Base-by-base conservation (phyloP, 108 stramenopile species). In the Pseudonitzschia multistriata region DNA sequence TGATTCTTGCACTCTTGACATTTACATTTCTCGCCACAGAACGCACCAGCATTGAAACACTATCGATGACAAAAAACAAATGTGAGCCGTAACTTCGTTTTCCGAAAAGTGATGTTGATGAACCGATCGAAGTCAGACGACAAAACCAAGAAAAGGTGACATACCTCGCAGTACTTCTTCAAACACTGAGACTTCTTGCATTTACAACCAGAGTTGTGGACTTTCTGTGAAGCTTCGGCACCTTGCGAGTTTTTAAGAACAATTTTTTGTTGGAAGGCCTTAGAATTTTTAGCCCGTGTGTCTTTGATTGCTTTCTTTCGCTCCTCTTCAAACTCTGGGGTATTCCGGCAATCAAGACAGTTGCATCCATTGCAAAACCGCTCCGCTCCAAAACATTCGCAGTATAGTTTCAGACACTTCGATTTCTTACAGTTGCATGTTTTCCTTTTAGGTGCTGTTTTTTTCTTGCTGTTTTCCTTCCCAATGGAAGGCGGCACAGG, bases 91-190 rank as follows among this genome's bases (percentile, higher is more conserved):
- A 60, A 0, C 0, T 55, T 27, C 13, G 17, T 45, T 45, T 45
- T 1, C 13, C 2, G 17, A 45, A 10, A 8, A 6, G 11, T 45
- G 42, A 10, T 45, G 8, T 17, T 13, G 6, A 42, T 53, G 13
- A 24, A 62, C 37, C 19, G 15, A 63, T 60, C 60, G 29, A 7
- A 6, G 6, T 33, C n/a, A 22, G 53, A 24, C 48, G 49, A 53
- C 48, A 29, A 24, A 55, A n/a, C n/a, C n/a, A 55, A 45, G 0
- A 28, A 15, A 17, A 27, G 34, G 39, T 25, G 17, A 64, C 83
- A 49, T 81, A 84, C 83, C 77, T 99, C 99, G 82, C 99, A 99
- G 71, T 97, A 97, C 67, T 97, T 98, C 72, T 99, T 99, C 49
- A 99, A 85, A 81, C 99, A 99, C 28, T 79, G 79, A 4, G 89